Evolutionary conservation across 768 basidiomycete species (phyloP), one percentile per base, ranked within the genome.

Genomic region (Amylocystis lapponica): DNA sequence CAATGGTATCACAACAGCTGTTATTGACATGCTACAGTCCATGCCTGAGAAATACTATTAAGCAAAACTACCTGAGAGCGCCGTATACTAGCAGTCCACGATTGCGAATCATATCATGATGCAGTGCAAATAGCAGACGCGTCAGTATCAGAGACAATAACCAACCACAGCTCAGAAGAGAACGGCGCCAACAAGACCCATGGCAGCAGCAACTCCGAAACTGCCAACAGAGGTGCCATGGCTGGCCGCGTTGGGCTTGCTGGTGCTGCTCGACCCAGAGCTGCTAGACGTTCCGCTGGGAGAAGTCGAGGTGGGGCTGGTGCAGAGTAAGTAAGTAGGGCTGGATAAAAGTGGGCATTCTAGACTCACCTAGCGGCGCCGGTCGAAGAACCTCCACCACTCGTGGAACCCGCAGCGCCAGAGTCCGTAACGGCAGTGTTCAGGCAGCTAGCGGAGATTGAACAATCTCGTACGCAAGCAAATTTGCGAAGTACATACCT

Each of bases 121-220:
- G n/a, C n/a, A n/a, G n/a, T n/a, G n/a, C n/a, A n/a, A n/a, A n/a
- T n/a, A n/a, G n/a, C n/a, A n/a, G n/a, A n/a, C n/a, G n/a, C n/a
- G n/a, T n/a, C n/a, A n/a, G n/a, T n/a, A n/a, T n/a, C n/a, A n/a
- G n/a, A n/a, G n/a, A n/a, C n/a, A n/a, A n/a, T n/a, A n/a, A n/a
- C n/a, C n/a, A n/a, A n/a, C n/a, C n/a, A n/a, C n/a, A n/a, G 31
- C 21, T 43, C 16, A 45, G 43, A 78, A 64, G 17, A 79, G 61
- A 37, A 66, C 66, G 40, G 71, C 67, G 31, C 78, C 78, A 42
- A 76, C 58, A 33, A 79, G 51, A 17, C 77, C 76, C 56, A 81
- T 60, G 27, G 78, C 25, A 29, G 69, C 70, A 36, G 72, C 75
- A 20, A 78, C 50, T 13, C 75, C 72, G 50, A 70, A 62, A 9